Percentiles rank a stretch among this genome's conserved stretches.
phyloP scores from a whole-genome alignment of 257 asterid genomes.

The Nicotiana obtusifolia region DNA sequence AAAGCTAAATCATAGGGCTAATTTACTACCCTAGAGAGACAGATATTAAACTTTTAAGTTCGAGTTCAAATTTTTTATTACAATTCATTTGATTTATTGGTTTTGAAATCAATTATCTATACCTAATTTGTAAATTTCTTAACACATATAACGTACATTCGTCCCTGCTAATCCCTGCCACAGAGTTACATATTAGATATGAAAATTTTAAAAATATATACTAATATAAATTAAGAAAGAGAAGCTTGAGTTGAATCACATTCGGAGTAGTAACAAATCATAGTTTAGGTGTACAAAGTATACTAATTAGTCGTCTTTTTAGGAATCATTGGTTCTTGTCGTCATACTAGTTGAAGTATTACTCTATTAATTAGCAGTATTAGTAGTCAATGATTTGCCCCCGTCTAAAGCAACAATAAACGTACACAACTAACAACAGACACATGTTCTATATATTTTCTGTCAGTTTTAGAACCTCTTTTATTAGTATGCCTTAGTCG shows the following conservation, averaged over 20 bases:
- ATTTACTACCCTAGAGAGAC: too few relatives aligned
- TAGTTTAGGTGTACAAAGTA: background rate
- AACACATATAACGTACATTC: background rate
- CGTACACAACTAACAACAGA: constrained; percentile 11
- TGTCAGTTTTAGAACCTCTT: background rate
- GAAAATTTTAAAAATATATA: background rate
- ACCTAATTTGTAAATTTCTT: background rate
- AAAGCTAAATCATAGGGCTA: background rate
- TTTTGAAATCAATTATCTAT: background rate
- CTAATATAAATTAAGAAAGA: background rate
- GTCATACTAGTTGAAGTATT: background rate
- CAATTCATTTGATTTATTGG: too few relatives aligned
- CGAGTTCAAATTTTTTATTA: too few relatives aligned
- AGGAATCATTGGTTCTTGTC: constrained; percentile 3
- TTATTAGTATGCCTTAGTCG: background rate
- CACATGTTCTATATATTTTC: constrained; percentile 5
- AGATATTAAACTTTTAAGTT: too few relatives aligned
- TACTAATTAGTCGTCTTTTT: background rate
- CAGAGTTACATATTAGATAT: background rate
- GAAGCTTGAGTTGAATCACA: background rate
- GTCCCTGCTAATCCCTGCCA: background rate
- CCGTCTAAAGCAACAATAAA: constrained; percentile 5
- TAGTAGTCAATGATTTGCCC: constrained; percentile 14
- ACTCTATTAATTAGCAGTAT: background rate
- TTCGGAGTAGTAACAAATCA: background rate